Evolutionary conservation across 2,329 filamentous ascomycete species (phyloP).

Genomic region (Penicillium sp.): DNA sequence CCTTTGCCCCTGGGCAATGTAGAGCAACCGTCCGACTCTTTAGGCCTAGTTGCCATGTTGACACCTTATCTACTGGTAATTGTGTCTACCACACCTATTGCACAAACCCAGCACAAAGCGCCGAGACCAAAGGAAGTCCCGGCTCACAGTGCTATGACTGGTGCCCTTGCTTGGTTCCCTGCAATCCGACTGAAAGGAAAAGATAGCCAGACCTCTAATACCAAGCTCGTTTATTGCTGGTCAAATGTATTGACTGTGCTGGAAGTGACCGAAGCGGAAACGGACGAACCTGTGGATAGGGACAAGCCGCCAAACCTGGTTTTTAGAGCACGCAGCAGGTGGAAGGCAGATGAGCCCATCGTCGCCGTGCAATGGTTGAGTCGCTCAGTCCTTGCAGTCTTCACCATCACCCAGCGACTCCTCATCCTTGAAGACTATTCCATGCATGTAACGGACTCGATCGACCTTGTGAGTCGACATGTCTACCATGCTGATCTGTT

Average conservation of each 20-base stretch:
- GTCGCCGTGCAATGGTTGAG: slow-evolving; percentile 97
- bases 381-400: slow-evolving; percentile 82
- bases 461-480: slow-evolving; percentile 87
- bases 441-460: slow-evolving; percentile 90
- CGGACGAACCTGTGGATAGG: slow-evolving; percentile 59
- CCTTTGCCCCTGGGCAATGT: slow-evolving; percentile 91
- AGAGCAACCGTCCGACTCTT: slow-evolving; percentile 78
- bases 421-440: slow-evolving; percentile 87
- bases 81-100: slow-evolving; percentile 93
- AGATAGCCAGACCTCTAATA: slow-evolving; percentile 65
- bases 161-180: slow-evolving; percentile 95
- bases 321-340: slow-evolving; percentile 81
- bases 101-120: slow-evolving; percentile 94
- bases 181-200: slow-evolving; percentile 85
- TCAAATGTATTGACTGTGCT: slow-evolving; percentile 95
- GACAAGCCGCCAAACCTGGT: slow-evolving; percentile 76
- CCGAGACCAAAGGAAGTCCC: slow-evolving; percentile 86
- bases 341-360: slow-evolving; percentile 92
- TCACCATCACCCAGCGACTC: slow-evolving; percentile 91
- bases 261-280: slow-evolving; percentile 74
- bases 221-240: slow-evolving; percentile 96
- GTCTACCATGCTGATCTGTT: slow-evolving; percentile 92
- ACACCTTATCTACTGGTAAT: slow-evolving; percentile 95
- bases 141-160: slow-evolving; percentile 87
- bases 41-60: slow-evolving; percentile 91